Percentiles rank a stretch among this genome's conserved stretches.
Evolutionary conservation across 2,329 filamentous ascomycete species (phyloP).

Genomic region (Alternaria sp.): DNA sequence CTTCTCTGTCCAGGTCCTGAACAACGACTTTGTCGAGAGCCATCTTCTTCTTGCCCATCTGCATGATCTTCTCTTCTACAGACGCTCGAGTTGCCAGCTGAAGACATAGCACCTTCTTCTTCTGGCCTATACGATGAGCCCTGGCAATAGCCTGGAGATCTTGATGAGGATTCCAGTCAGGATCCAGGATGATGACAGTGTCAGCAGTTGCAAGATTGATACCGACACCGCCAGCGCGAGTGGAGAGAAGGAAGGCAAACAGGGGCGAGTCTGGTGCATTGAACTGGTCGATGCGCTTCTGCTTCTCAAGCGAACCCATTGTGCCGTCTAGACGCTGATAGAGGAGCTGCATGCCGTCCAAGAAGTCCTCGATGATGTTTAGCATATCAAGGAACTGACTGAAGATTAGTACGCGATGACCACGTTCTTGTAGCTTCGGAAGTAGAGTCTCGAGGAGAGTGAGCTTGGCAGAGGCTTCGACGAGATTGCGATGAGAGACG

Average conservation of each 20-base stretch:
- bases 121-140: conserved; percentile 95
- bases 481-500: conserved; percentile 77
- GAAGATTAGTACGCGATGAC: conserved; percentile 92
- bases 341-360: conserved; percentile 74
- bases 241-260: conserved; percentile 93
- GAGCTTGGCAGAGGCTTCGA: conserved; percentile 91
- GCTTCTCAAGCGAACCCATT: conserved; percentile 83
- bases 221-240: conserved; percentile 91
- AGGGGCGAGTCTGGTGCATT: conserved; percentile 83
- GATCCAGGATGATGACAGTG: conserved; percentile 96
- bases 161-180: conserved; percentile 97
- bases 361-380: conserved; percentile 88
- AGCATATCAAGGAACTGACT: conserved; percentile 93
- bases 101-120: conserved; percentile 94
- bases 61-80: conserved; percentile 94
- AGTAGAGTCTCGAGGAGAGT: conserved; percentile 84
- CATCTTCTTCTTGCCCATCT: conserved; percentile 95
- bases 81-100: conserved; percentile 90
- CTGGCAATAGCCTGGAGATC: conserved; percentile 95
- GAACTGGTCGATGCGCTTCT: conserved; percentile 91
- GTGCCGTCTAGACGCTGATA: conserved; percentile 87
- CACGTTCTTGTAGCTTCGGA: conserved; percentile 82
- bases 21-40: conserved; percentile 94
- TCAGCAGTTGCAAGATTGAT: conserved; percentile 98
- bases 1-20: conserved; percentile 86